Base-by-base conservation (phyloP, 768 basidiomycete genomes). In the Boletellus sp. region DNA sequence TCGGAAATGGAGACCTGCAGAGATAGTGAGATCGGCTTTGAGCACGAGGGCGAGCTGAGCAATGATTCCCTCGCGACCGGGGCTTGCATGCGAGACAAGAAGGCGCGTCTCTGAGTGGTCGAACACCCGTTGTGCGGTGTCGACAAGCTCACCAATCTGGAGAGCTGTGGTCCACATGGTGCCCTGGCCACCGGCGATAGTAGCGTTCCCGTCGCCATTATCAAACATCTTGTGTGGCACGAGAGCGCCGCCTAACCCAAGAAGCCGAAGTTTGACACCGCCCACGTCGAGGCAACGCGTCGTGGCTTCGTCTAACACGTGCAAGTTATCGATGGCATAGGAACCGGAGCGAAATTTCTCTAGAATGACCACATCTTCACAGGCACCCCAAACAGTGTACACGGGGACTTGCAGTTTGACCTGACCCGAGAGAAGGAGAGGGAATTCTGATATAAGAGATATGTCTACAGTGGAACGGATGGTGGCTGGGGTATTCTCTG, bases 111-210 rank as follows among this genome's bases (percentile, higher is more conserved):
- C 96, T 19, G 90, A 80, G 23, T 81, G 81, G 67, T 99, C 96
- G 64, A 82, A 94, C 44, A 94, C 92, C 54, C 93, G 82, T 65
- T 95, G 91, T 0, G 96, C 92, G 3, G 94, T 98, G 69, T 98
- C 96, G 41, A 98, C 88, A 44, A 99, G 87, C 68, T 99, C 95
- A 51, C 96, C 96, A 35, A 99, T 90, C 68, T 99, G 96, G 22
- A 99, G 79, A 5, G 92, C 90, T 0, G 95, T 98, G 0, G 92
- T 90, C 96, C 96, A 99, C 86, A 98, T 95, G 17, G 94, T 98
- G 26, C 96, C 96, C 62, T 92, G 88, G 2, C 94, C 96, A 32
- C 96, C 96, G 0, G 96, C 95, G 55, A 99, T 96, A n/a, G 95
- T 97, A 11, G 92, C 94, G 39, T 74, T 83, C 3, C 94, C 95